Evolutionary conservation across 2,329 filamentous ascomycete genomes (phyloP).

Genomic region (Penicillium concentricum): DNA sequence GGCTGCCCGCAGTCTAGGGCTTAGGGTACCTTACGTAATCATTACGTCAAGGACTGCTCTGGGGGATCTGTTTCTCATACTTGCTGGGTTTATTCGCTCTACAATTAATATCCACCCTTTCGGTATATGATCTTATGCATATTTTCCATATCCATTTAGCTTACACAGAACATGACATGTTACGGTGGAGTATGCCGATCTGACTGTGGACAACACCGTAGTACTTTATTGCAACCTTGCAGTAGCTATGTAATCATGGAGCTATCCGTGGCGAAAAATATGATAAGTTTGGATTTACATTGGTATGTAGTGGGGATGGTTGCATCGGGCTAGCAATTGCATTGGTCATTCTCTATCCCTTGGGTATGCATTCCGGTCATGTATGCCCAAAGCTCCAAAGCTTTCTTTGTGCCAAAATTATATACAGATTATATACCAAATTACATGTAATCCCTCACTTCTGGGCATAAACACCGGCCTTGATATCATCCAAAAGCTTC

Average conservation of each 20-base stretch:
- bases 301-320: background rate
- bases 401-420: background rate
- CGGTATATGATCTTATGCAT: background rate
- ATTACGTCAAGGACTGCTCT: slow-evolving; percentile 32
- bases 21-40: slow-evolving; percentile 36
- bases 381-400: background rate
- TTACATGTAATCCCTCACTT: background rate
- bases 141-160: background rate
- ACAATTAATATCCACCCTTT: background rate
- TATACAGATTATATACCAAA: background rate
- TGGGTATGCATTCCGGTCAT: background rate
- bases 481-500: slow-evolving; percentile 32
- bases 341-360: background rate
- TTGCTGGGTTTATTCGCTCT: background rate
- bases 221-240: background rate
- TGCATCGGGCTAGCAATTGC: background rate
- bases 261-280: slow-evolving; percentile 2
- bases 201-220: background rate
- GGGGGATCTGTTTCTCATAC: slow-evolving; percentile 21
- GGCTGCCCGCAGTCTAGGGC: slow-evolving; percentile 33
- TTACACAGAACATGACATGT: background rate
- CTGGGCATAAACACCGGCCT: slow-evolving; percentile 22
- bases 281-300: background rate
- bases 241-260: slow-evolving; percentile 12
- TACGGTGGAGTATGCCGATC: slow-evolving; percentile 4